A percentile compares a stretch with the other conserved stretches of the same genome.
These are phyloP conservation scores for Botrytis aclada DNA, from an alignment of 2,329 filamentous ascomycete species.

Conservation along the genomic window DNA sequence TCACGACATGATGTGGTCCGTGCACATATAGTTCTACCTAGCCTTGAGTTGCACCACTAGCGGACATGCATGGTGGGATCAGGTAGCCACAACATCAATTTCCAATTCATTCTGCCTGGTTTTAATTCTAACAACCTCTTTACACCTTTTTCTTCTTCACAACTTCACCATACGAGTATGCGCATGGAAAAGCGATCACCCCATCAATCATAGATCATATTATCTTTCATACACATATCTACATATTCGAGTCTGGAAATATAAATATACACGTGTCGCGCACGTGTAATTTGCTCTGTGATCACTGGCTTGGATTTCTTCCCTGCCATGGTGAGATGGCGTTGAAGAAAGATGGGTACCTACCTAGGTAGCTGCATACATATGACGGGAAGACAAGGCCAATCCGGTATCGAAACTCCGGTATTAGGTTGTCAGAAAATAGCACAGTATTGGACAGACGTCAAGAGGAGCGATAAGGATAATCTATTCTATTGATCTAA, in stretches of 20 bases:
- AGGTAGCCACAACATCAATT: background rate
- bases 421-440: background rate
- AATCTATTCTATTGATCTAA: slow-evolving; percentile 7
- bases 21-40: background rate
- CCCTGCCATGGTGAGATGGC: background rate
- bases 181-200: background rate
- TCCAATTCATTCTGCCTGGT: background rate
- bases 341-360: slow-evolving; percentile 2
- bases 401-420: background rate
- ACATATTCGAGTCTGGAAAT: background rate
- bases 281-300: background rate
- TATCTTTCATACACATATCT: background rate
- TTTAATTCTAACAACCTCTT: background rate
- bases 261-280: background rate
- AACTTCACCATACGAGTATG: too few relatives aligned
- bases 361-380: background rate
- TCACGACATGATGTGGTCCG: background rate
- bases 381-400: background rate
- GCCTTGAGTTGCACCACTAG: slow-evolving; percentile 1
- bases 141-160: background rate
- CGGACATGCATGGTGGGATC: background rate
- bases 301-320: background rate
- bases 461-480: background rate
- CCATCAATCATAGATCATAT: background rate
- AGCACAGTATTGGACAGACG: background rate